Evolutionary conservation across 352 stramenopile genomes (phyloP), one percentile per base, ranked within the genome.

Genomic region (Pythium folliculosum): DNA sequence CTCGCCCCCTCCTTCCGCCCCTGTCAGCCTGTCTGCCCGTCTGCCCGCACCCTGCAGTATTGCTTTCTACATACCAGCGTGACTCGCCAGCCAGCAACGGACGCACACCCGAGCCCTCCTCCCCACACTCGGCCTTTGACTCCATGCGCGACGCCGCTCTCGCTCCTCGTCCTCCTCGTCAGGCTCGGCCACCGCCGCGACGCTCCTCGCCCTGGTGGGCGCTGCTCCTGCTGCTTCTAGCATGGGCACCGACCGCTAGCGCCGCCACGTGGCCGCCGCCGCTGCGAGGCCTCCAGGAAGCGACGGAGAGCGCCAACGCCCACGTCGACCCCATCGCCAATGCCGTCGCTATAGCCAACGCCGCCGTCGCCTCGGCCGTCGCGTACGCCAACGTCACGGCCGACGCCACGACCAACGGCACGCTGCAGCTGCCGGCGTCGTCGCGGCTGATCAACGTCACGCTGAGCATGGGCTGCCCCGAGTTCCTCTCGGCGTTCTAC

Each of bases 401-500:
- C 14, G 14, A n/a, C 6, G 14, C 40, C 40, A n/a, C 13, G 13
- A n/a, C 40, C 40, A 47, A 47, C 40, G 40, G 40, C 14, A 19
- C 23, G 32, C 49, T 55, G 37, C 38, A 47, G 40, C 45, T 57
- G n/a, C 47, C 44, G 17, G 37, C 48, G 21, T 47, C 53, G 30
- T 60, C 57, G 10, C 50, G 50, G 14, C 5, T 37, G 7, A 22
- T 40, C 22, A 60, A 44, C 16, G 17, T 72, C 32, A 63, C 51
- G 30, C 53, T 72, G 21, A 49, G 58, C 45, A 72, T 87, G 69
- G 80, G 80, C 21, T 89, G 80, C 52, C 78, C 78, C 4, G 81
- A 87, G 47, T 84, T 89, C 38, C 50, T 83, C 47, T 65, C 67
- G 12, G 65, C 73, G 13, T 89, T 83, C 54, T 73, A 77, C 58